phyloP scores from a whole-genome alignment of 2,329 filamentous ascomycete genomes.

The Fusarium tjaetaba region DNA sequence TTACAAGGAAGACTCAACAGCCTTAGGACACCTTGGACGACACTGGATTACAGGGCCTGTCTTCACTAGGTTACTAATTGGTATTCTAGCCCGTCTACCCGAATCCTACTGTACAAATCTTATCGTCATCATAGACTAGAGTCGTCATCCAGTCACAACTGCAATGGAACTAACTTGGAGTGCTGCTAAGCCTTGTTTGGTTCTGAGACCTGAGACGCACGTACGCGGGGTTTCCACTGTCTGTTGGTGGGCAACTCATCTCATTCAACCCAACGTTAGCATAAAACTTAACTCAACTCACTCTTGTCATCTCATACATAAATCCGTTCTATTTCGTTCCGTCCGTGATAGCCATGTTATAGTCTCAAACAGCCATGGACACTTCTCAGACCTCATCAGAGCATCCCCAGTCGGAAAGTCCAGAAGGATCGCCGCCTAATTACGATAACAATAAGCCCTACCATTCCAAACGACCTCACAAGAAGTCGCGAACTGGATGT shows the following conservation, averaged over 20 bases:
- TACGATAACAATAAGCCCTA: slow-evolving; percentile 42
- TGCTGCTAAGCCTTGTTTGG: slow-evolving; percentile 27
- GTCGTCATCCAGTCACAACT: slow-evolving; percentile 24
- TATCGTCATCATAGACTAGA: slow-evolving; percentile 31
- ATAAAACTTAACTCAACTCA: neutral
- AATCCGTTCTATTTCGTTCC: neutral
- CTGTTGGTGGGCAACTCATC: neutral
- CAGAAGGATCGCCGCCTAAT: slow-evolving; percentile 22
- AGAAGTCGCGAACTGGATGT: slow-evolving; percentile 64
- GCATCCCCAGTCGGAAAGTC: slow-evolving; percentile 12
- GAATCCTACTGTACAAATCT: neutral
- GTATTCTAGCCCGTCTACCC: neutral
- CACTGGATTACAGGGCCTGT: neutral
- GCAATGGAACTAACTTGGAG: neutral
- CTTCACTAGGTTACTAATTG: neutral
- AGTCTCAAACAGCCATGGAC: slow-evolving; percentile 17
- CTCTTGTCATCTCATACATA: neutral
- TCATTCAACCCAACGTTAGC: neutral
- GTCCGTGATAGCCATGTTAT: neutral
- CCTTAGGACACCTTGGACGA: neutral
- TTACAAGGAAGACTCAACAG: neutral
- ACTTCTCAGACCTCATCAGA: neutral
- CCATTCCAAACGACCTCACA: slow-evolving; percentile 62
- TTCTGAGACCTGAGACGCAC: neutral
- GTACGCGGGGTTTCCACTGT: slow-evolving; percentile 24